phyloP scores from a whole-genome alignment of 1,284 basidiomycete genomes.

The Ustilago shanxiensis region DNA sequence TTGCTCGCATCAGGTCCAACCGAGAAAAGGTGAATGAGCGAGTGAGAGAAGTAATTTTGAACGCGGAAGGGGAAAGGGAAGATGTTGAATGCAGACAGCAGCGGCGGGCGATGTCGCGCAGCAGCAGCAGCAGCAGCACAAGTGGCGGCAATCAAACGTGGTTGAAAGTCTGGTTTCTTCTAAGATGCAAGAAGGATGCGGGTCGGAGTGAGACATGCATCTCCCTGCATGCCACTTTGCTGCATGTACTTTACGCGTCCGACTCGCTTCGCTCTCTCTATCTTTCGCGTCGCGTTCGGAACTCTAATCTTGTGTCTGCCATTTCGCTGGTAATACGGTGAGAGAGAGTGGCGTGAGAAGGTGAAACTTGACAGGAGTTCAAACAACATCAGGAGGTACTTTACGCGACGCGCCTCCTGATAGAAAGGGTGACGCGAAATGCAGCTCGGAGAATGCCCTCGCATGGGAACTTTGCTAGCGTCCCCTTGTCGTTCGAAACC shows the following conservation, averaged over 20 bases:
- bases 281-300: slow-evolving; percentile 10
- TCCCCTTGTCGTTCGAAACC: not conserved
- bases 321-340: too few relatives aligned
- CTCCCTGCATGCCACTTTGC: not conserved
- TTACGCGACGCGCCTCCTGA: slow-evolving; percentile 18
- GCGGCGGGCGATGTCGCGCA: slow-evolving; percentile 17
- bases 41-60: not conserved
- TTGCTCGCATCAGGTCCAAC: slow-evolving; percentile 4
- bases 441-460: slow-evolving; percentile 37
- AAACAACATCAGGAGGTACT: too few relatives aligned
- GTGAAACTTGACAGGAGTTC: not conserved
- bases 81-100: slow-evolving; percentile 20
- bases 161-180: not conserved
- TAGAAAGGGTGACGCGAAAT: slow-evolving; percentile 4
- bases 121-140: not conserved
- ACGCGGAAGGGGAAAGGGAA: slow-evolving; percentile 1
- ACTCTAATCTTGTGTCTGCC: not conserved
- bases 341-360: not conserved
- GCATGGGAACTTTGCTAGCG: slow-evolving; percentile 30
- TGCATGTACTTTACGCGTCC: slow-evolving; percentile 27
- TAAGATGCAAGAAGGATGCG: slow-evolving; percentile 8
- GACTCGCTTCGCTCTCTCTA: slow-evolving; percentile 1
- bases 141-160: not conserved
- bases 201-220: slow-evolving; percentile 43
- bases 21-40: not conserved